Evolutionary conservation across 129 eudicot species (phyloP).

Genomic region (Flaveria linearis): DNA sequence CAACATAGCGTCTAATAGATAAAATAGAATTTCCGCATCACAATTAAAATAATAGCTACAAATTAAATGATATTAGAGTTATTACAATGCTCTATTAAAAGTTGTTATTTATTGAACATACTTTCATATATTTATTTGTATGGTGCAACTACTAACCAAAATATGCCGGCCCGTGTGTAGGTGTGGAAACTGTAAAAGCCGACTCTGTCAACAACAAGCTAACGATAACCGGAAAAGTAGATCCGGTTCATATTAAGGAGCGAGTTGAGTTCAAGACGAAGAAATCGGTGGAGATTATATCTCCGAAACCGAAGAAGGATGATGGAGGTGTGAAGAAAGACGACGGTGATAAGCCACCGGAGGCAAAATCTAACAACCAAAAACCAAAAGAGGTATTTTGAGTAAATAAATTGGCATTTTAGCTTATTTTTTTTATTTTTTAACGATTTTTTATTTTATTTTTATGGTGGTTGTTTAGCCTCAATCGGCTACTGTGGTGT

Average conservation of each 20-base stretch:
- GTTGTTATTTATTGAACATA: not conserved
- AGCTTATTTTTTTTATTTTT: no score
- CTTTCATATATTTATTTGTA: not conserved
- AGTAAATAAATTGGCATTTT: not conserved
- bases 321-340: conserved; percentile 42
- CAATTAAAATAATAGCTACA: not conserved
- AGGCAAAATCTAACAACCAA: conserved; percentile 40
- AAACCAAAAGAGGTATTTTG: conserved; percentile 72
- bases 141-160: not conserved
- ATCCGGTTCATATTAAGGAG: conserved; percentile 58
- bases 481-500: conserved; percentile 57
- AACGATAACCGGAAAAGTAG: conserved; percentile 69
- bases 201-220: conserved; percentile 53
- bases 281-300: conserved; percentile 80
- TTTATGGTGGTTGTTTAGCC: conserved; percentile 43
- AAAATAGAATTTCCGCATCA: no score
- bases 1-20: no score
- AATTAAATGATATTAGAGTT: not conserved
- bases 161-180: conserved; percentile 28
- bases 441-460: conserved; percentile 7
- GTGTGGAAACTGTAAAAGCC: conserved; percentile 73
- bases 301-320: conserved; percentile 80
- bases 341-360: conserved; percentile 55
- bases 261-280: conserved; percentile 69
- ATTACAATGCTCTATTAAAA: not conserved